Evolutionary conservation across 164 flowering plant genomes (phyloP).

Genomic region (Houttuynia cordata): DNA sequence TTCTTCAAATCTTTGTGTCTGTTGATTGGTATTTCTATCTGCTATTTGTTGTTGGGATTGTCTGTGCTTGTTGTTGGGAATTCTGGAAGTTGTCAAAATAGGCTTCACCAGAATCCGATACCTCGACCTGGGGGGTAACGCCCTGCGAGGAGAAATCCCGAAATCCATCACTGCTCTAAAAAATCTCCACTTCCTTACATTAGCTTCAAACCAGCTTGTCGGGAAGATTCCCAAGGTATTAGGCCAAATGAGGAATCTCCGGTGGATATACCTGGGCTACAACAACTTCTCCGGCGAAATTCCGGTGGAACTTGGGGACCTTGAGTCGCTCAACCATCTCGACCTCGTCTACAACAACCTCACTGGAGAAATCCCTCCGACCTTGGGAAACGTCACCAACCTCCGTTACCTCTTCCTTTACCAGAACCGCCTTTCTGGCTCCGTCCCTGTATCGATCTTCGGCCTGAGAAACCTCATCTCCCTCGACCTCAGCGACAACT

Average conservation of each 20-base stretch:
- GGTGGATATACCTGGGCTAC: conserved; percentile 72
- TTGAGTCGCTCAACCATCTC: conserved; percentile 53
- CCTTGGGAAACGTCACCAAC: conserved; percentile 49
- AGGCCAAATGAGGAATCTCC: conserved; percentile 41
- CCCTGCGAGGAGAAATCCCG: conserved; percentile 29
- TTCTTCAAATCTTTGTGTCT: no score
- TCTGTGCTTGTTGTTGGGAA: no score
- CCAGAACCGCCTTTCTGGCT: conserved; percentile 51
- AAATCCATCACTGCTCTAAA: conserved; percentile 23
- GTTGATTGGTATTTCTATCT: no score
- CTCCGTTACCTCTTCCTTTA: conserved; percentile 63
- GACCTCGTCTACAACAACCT: conserved; percentile 78
- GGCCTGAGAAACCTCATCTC: conserved; percentile 41
- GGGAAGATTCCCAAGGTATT: conserved; percentile 48
- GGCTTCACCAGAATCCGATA: no score
- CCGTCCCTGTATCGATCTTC: conserved; percentile 43
- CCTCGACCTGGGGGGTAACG: conserved; percentile 64
- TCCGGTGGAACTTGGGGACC: conserved; percentile 43
- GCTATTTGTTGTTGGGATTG: no score
- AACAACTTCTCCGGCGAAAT: conserved; percentile 66
- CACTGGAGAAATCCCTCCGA: conserved; percentile 52
- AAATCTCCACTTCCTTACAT: conserved; percentile 19
- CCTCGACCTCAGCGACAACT: conserved; percentile 72
- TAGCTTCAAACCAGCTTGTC: conserved; percentile 38
- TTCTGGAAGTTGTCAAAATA: no score